phyloP scores from a whole-genome alignment of 257 asterid genomes.

The Apocynum venetum region DNA sequence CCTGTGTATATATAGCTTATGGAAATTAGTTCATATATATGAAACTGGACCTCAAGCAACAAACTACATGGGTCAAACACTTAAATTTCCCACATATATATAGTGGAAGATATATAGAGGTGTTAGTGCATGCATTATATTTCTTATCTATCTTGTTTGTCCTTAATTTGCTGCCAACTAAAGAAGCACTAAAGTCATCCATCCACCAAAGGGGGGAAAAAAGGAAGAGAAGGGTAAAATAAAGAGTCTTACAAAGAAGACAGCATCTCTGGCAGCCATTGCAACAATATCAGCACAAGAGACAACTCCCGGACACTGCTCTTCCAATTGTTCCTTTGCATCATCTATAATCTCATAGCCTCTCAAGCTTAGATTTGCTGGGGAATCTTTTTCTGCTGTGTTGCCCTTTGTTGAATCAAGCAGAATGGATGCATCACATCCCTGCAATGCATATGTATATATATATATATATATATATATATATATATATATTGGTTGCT shows the following conservation, averaged over 20 bases:
- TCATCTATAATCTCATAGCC: conserved; percentile 79
- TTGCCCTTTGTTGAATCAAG: conserved; percentile 74
- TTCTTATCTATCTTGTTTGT: too few species aligned
- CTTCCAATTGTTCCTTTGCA: conserved; percentile 62
- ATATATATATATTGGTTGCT: too few species aligned
- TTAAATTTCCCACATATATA: not conserved
- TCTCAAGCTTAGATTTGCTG: conserved; percentile 79
- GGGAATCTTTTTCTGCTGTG: conserved; percentile 92
- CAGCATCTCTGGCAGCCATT: conserved; percentile 89
- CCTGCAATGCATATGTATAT: conserved; percentile 29
- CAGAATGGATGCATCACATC: conserved; percentile 82
- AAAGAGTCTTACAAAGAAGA: conserved; percentile 66
- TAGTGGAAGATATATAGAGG: not conserved
- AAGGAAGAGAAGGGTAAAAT: not conserved
- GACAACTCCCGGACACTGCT: conserved; percentile 80
- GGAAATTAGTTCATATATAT: too few species aligned
- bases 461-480: too few species aligned
- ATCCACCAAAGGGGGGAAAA: not conserved
- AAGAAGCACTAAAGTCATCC: not conserved
- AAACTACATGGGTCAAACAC: too few species aligned
- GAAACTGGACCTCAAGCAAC: too few species aligned
- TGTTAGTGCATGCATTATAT: not conserved
- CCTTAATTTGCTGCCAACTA: not conserved
- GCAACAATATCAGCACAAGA: conserved; percentile 94
- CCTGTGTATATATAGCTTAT: conserved; percentile 26